Base-by-base conservation (phyloP, 345 rosid genomes). In the Aethionema arabicum region DNA sequence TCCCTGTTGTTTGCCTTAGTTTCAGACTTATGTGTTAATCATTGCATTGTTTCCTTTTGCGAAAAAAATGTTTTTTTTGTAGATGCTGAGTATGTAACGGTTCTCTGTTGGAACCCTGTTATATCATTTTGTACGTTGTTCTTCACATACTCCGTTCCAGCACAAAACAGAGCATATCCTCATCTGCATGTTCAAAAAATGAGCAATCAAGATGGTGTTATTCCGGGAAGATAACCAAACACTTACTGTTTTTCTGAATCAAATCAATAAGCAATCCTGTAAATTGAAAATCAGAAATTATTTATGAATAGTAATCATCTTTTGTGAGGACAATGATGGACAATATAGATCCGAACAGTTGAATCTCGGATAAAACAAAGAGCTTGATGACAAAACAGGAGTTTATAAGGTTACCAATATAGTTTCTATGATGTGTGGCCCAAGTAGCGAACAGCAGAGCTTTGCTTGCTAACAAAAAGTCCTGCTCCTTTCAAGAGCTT, bases 391-490 rank as follows among this genome's bases (percentile, higher is more conserved):
- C 66, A 59, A 59, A 65, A 71, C 61, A 65, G 66, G 70, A 71
- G 75, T 44, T 58, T 71, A 61, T 59, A 52, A 58, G 70, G 75
- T 71, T 71, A 49, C 75, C 56, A 63, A 48, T 44, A 58, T 52
- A 57, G 66, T 71, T 49, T 52, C 65, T 49, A 14, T 41, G 48
- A 56, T 56, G 65, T 70, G 60, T 70, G 75, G 69, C 75, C 74
- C 49, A 57, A 51, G 70, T 35, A 44, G 75, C 50, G 42, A 64
- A 58, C 70, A 64, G 70, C 61, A 57, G 41, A 71, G 69, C 74
- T 33, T 70, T 63, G 59, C 47, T 56, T 70, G 12, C 58, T 33
- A 63, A 63, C 64, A 56, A 56, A 63, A 65, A 37, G 11, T 39
- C 51, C 12, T 51, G 70, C 56, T 44, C 30, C 51, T 52, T 57